Conservation (phyloP, 1,284 basidiomycete species). For the Cryptococcus sp. region DNA sequence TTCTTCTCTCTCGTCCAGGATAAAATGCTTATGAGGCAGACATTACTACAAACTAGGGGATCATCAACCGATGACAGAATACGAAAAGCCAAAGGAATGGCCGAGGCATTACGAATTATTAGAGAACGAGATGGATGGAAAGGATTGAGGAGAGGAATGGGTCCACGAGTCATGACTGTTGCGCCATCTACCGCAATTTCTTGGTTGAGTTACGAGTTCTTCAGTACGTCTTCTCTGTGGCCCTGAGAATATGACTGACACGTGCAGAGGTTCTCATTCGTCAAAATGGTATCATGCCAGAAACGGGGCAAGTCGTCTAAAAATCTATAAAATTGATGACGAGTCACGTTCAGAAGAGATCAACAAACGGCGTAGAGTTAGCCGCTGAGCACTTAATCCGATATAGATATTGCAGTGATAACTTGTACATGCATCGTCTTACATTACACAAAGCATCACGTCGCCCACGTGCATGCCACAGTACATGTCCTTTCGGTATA, state of each 20-base stretch:
- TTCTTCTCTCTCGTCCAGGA: too few species aligned
- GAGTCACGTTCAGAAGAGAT: too few species aligned
- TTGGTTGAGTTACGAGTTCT: conserved; percentile 96
- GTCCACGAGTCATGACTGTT: conserved; percentile 88
- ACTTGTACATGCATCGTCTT: too few species aligned
- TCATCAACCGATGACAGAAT: conserved; percentile 77
- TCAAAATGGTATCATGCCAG: conserved; percentile 37
- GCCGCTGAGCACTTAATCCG: too few species aligned
- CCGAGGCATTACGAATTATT: conserved; percentile 85
- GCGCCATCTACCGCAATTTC: conserved; percentile 97
- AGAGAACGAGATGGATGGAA: conserved; percentile 75
- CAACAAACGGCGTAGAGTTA: too few species aligned
- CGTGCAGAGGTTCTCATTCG: conserved; percentile 42
- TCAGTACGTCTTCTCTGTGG: conserved; percentile 63
- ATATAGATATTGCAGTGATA: too few species aligned
- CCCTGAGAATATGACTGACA: not conserved
- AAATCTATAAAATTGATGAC: not conserved
- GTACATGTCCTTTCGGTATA: too few species aligned
- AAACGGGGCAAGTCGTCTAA: conserved; percentile 29
- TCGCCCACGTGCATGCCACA: too few species aligned
- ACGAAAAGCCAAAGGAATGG: conserved; percentile 75
- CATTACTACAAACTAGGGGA: conserved; percentile 80
- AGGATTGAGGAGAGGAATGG: conserved; percentile 82
- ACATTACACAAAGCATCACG: too few species aligned
- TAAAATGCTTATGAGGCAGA: conserved; percentile 21